Conservation (phyloP, 306 rosid species). For the Cicer pinnatifidum region DNA sequence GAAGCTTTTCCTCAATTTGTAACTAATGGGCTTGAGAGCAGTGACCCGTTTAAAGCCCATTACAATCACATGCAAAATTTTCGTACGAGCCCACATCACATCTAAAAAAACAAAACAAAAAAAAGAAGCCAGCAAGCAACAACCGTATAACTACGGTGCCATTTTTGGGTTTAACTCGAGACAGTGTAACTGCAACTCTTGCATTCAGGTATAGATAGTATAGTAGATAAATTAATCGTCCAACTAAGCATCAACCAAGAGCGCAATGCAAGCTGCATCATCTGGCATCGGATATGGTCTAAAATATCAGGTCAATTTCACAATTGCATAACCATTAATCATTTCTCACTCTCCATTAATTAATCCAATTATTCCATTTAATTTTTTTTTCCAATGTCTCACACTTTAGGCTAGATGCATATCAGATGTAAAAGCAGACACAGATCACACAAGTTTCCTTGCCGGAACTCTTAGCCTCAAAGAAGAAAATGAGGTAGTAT, state of each 20-base stretch:
- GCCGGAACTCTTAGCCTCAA: constrained; percentile 94
- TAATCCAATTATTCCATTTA: background rate
- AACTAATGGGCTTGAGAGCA: too few relatives aligned
- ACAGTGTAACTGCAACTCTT: constrained; percentile 27
- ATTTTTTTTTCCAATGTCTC: background rate
- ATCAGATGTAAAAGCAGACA: constrained; percentile 92
- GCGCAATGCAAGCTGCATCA: constrained; percentile 89
- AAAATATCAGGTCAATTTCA: constrained; percentile 77
- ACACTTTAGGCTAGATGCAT: constrained; percentile 81
- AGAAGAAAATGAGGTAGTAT: constrained; percentile 88
- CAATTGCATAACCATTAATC: constrained; percentile 27
- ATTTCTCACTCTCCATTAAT: background rate
- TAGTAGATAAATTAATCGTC: constrained; percentile 39
- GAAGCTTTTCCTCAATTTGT: too few relatives aligned
- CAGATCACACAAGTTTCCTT: constrained; percentile 91
- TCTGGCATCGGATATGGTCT: constrained; percentile 97
- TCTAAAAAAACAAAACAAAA: too few relatives aligned
- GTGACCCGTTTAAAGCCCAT: too few relatives aligned
- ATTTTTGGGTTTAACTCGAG: constrained; percentile 29
- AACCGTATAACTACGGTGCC: background rate
- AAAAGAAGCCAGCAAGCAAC: background rate
- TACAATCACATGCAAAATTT: too few relatives aligned
- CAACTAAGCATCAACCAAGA: constrained; percentile 38
- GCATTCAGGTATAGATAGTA: background rate
- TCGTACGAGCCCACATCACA: too few relatives aligned